phyloP scores from a whole-genome alignment of 306 rosid species.

The Delonix regia region DNA sequence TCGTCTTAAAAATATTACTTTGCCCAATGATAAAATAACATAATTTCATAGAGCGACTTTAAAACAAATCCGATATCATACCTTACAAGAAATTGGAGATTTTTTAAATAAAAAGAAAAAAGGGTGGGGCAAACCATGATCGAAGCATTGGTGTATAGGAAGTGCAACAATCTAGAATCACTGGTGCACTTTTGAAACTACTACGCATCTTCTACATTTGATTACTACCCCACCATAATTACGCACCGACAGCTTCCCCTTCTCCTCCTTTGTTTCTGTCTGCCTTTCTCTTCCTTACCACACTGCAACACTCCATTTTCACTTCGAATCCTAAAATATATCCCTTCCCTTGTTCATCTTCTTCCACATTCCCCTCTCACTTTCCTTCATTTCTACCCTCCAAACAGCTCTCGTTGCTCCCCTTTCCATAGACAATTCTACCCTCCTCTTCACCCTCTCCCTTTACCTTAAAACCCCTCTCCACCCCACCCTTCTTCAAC shows the following conservation, averaged over 20 bases:
- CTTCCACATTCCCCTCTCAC: not conserved
- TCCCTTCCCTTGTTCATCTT: constrained; percentile 9
- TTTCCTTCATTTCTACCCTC: constrained; percentile 11
- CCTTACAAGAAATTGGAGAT: too few relatives aligned
- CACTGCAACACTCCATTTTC: constrained; percentile 14
- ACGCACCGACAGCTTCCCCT: not conserved
- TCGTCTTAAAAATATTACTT: too few relatives aligned
- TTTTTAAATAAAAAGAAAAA: too few relatives aligned
- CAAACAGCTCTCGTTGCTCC: constrained; percentile 43
- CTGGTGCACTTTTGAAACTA: too few relatives aligned
- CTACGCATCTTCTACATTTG: too few relatives aligned
- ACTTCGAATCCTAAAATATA: not conserved
- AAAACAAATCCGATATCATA: too few relatives aligned
- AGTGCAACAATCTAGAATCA: too few relatives aligned
- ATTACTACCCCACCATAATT: not conserved
- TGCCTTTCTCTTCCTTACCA: not conserved
- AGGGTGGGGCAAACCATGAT: too few relatives aligned
- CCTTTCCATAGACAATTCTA: constrained; percentile 38
- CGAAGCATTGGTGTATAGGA: too few relatives aligned
- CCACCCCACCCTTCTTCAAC: constrained; percentile 40
- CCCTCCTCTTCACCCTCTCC: constrained; percentile 44
- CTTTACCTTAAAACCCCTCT: constrained; percentile 46
- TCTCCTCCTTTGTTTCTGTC: not conserved
- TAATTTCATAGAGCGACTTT: too few relatives aligned
- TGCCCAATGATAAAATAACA: too few relatives aligned